Base-by-base conservation (phyloP, 139 green algal genomes). In the Trebouxia sp. region DNA sequence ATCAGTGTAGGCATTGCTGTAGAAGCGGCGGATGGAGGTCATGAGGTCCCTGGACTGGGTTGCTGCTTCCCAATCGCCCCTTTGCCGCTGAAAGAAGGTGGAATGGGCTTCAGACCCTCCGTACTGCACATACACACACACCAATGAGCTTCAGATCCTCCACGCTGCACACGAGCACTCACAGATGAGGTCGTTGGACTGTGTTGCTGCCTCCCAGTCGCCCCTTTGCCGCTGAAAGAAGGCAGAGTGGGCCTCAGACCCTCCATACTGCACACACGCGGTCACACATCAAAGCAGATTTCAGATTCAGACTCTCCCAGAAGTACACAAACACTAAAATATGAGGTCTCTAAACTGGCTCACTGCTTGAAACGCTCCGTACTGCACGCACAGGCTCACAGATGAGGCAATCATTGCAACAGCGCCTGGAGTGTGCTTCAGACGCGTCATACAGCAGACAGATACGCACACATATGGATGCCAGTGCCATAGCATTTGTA, bases 81-180 rank as follows among this genome's bases (percentile, higher is more conserved):
- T 88, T 83, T 93, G 88, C 48, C 89, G 85, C 81, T 94, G 82
- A 84, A 98, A 97, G 66, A 98, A 95, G 32, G 88, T 87, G 50
- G 87, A 89, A 87, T 99, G 96, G n/a, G 96, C 96, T 43, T 97
- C 91, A 41, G 84, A 94, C 56, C 96, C 96, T 42, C 95, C 95
- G 83, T 98, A 98, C 91, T 98, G 93, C 81, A 74, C 8, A 53
- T 20, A 74, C 17, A 56, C 11, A 15, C 69, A 78, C 15, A 24
- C 6, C 14, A 5, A 53, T 17, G 20, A 17, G 3, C 20, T 5
- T 26, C 14, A 26, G 47, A 53, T 53, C 20, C 2, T 53, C 20
- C 20, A 1, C 3, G 2, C n/a, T n/a, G n/a, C n/a, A n/a, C n/a
- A n/a, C n/a, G n/a, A n/a, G n/a, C n/a, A n/a, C n/a, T n/a, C n/a